Evolutionary conservation across 192 early-diverging fungal species (phyloP).

Genomic region (Coemansia sp.): DNA sequence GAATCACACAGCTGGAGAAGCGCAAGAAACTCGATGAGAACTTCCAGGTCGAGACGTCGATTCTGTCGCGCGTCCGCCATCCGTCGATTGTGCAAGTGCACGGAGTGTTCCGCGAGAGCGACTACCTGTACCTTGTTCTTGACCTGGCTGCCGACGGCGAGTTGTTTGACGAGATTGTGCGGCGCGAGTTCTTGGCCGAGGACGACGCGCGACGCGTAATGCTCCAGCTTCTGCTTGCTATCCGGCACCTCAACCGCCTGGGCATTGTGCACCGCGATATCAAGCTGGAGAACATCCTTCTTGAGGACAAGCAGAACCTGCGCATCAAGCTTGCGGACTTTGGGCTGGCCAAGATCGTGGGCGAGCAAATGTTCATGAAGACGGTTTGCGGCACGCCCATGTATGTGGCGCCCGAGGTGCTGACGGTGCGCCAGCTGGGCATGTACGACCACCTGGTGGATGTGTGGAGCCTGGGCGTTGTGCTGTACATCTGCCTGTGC

Average conservation of each 20-base stretch:
- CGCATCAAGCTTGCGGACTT: slow-evolving; percentile 94
- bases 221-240: slow-evolving; percentile 75
- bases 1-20: slow-evolving; percentile 37
- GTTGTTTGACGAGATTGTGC: slow-evolving; percentile 90
- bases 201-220: slow-evolving; percentile 77
- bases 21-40: slow-evolving; percentile 53
- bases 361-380: slow-evolving; percentile 65
- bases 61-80: slow-evolving; percentile 54
- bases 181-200: slow-evolving; percentile 74
- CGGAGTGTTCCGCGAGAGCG: slow-evolving; percentile 53
- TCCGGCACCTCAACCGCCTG: slow-evolving; percentile 69
- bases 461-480: slow-evolving; percentile 94
- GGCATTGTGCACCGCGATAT: slow-evolving; percentile 78
- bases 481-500: slow-evolving; percentile 91
- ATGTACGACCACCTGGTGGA: slow-evolving; percentile 78
- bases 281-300: slow-evolving; percentile 82
- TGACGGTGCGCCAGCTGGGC: slow-evolving; percentile 72
- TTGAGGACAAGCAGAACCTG: slow-evolving; percentile 60
- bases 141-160: slow-evolving; percentile 82
- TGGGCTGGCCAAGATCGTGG: slow-evolving; percentile 87
- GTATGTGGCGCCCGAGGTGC: slow-evolving; percentile 90
- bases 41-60: slow-evolving; percentile 50
- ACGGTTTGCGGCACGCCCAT: slow-evolving; percentile 94
- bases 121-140: slow-evolving; percentile 54
- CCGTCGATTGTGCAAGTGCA: slow-evolving; percentile 53